Base-by-base conservation (phyloP, 2,329 filamentous ascomycete species). In the Fusarium sp. region DNA sequence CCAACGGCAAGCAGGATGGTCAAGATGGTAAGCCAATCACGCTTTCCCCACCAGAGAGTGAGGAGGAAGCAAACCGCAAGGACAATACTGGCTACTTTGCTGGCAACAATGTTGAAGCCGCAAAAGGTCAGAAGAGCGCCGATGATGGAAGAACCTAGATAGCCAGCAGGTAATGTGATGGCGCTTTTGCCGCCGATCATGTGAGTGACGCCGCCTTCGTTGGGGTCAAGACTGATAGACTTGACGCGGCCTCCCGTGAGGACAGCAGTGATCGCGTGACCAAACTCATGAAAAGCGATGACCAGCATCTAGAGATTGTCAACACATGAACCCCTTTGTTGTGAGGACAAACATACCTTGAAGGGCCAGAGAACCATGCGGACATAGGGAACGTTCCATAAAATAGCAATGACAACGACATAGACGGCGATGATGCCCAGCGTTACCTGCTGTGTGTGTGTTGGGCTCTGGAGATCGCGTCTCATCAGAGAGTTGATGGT, bases 361-460 rank as follows among this genome's bases (percentile, higher is more conserved):
- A 94, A 94, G 6, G 92, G 92, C 92, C 92, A 94, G 36, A 94
- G 81, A 2, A 91, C 84, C 84, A 88, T 91, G 57, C 88, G 85
- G n/a, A 94, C 80, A 77, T 93, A 93, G 1, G 92, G 92, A 2
- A 94, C 78, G 79, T 94, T 94, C 92, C 92, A 94, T 5, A 94
- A 82, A 42, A 94, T 83, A 6, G 91, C 91, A 69, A 94, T 94
- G 46, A 85, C 85, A 19, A 93, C 91, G 4, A 91, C 85, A 78
- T 94, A 94, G 36, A 84, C 89, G 10, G 80, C 90, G 71, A 94
- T 92, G 40, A 93, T 83, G 10, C 91, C 91, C 26, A 94, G 81
- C 0, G 92, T 94, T 11, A 93, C 85, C 54, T 85, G 84, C 73
- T 94, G 92, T 3, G 91, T 91, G 74, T 89, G 86, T 69, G 88